Evolutionary conservation across 2,329 filamentous ascomycete genomes (phyloP).

Genomic region (Scedosporium minutisporum): DNA sequence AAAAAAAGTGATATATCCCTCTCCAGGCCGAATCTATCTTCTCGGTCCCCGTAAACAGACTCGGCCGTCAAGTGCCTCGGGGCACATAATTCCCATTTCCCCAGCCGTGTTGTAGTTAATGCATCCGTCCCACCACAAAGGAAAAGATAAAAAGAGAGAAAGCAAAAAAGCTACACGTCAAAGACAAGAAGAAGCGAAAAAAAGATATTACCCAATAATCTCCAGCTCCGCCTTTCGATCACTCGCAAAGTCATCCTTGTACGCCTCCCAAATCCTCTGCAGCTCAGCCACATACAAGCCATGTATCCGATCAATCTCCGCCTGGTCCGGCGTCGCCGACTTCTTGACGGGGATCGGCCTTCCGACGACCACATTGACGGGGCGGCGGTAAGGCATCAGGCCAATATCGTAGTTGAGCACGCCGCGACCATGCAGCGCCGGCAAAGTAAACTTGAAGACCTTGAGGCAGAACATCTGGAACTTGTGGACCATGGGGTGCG

Average conservation of each 20-base stretch:
- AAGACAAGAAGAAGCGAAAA: neutral
- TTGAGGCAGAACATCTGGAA: slow-evolving; percentile 78
- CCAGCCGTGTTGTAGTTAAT: neutral
- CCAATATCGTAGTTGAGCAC: slow-evolving; percentile 98
- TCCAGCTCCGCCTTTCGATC: slow-evolving; percentile 55
- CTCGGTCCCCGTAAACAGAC: neutral
- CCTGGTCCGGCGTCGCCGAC: slow-evolving; percentile 54
- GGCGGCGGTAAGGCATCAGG: slow-evolving; percentile 82
- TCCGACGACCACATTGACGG: slow-evolving; percentile 84
- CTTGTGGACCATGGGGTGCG: slow-evolving; percentile 70
- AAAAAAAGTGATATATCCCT: neutral
- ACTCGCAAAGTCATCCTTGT: slow-evolving; percentile 66
- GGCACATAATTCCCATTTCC: neutral
- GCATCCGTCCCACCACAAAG: neutral
- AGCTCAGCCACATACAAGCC: slow-evolving; percentile 67
- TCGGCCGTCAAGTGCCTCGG: neutral
- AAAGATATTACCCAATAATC: slow-evolving; percentile 43
- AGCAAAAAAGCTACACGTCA: neutral
- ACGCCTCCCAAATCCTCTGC: slow-evolving; percentile 61
- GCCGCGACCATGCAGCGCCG: slow-evolving; percentile 79
- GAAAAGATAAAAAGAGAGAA: neutral
- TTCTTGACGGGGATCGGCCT: slow-evolving; percentile 63
- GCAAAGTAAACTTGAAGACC: slow-evolving; percentile 83
- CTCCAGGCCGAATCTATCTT: neutral
- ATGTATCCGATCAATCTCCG: slow-evolving; percentile 75